These are phyloP conservation scores for Canavalia ensiformis DNA, from an alignment of 306 rosid genomes.

Conservation along the genomic window DNA sequence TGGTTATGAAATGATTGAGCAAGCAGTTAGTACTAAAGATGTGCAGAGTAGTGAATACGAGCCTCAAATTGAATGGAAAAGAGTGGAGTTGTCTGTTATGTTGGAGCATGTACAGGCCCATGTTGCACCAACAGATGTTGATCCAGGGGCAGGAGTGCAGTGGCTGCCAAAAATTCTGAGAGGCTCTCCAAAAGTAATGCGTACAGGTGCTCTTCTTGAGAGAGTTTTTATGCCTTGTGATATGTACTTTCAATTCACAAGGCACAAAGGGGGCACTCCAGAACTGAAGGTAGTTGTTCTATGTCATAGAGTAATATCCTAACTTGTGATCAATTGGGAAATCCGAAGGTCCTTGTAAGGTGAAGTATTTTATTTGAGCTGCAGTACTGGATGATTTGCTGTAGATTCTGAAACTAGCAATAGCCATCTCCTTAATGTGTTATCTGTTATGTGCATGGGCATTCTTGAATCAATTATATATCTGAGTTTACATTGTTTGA, in stretches of 20 bases:
- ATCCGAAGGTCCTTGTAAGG: slow-evolving; percentile 9
- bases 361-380: not conserved
- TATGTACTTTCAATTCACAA: slow-evolving; percentile 93
- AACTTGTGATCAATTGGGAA: slow-evolving; percentile 23
- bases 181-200: slow-evolving; percentile 93
- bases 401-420: not conserved
- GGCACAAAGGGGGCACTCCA: slow-evolving; percentile 94
- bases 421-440: not conserved
- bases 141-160: slow-evolving; percentile 97
- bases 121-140: slow-evolving; percentile 99
- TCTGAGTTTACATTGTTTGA: not conserved
- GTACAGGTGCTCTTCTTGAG: slow-evolving; percentile 99
- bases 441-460: slow-evolving; percentile 7
- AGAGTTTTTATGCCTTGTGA: slow-evolving; percentile 99
- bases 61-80: slow-evolving; percentile 91
- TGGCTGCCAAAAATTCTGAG: slow-evolving; percentile 93
- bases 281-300: slow-evolving; percentile 73
- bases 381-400: slow-evolving; percentile 18
- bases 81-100: slow-evolving; percentile 92
- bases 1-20: slow-evolving; percentile 86
- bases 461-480: not conserved
- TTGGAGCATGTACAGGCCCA: slow-evolving; percentile 98
- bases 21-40: slow-evolving; percentile 63
- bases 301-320: slow-evolving; percentile 8
- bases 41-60: slow-evolving; percentile 59